Evolutionary conservation across 179 eudicot species (phyloP).

Genomic region (Amaranthus tricolor): DNA sequence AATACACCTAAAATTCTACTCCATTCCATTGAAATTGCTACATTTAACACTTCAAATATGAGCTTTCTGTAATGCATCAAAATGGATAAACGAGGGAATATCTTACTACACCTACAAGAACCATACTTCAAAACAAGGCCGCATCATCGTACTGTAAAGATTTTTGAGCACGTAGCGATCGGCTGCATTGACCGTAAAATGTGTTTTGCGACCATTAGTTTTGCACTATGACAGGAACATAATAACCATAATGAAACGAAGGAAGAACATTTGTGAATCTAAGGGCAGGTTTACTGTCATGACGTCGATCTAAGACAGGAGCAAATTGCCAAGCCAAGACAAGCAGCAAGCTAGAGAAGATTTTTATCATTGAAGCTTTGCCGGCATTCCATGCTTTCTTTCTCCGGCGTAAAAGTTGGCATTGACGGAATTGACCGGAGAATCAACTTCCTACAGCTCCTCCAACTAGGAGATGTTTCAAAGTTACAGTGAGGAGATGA

Average conservation of each 20-base stretch:
- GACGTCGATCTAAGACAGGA: background rate
- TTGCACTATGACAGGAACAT: background rate
- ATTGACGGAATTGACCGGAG: conserved; percentile 44
- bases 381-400: conserved; percentile 13
- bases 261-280: background rate
- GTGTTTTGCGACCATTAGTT: no score
- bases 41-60: no score
- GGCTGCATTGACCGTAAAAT: no score
- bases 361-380: conserved; percentile 9
- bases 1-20: background rate
- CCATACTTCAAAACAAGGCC: background rate
- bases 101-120: background rate
- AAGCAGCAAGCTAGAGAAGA: background rate
- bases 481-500: conserved; percentile 37
- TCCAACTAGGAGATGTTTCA: conserved; percentile 37
- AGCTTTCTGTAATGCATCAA: no score
- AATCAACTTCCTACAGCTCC: conserved; percentile 57
- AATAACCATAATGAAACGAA: no score
- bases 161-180: no score
- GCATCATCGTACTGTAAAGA: no score
- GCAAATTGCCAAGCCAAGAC: background rate
- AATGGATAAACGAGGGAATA: background rate
- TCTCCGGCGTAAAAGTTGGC: conserved; percentile 10
- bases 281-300: background rate
- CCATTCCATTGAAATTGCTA: no score